Evolutionary conservation across 352 stramenopile genomes (phyloP), one percentile per base, ranked within the genome.

Genomic region (Peronospora tabacina): DNA sequence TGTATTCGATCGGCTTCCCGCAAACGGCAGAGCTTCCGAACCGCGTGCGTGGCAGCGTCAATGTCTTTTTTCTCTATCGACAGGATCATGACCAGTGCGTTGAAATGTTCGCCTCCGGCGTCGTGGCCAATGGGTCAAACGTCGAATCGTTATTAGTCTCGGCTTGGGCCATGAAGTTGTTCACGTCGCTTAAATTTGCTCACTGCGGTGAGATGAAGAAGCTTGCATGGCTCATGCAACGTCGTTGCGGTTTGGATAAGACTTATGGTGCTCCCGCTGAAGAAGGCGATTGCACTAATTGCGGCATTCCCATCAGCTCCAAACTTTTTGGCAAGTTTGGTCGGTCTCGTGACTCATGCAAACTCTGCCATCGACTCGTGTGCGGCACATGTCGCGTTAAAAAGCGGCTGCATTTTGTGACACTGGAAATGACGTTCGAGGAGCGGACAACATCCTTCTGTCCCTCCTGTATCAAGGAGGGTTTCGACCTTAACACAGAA

Each of bases 131-230:
- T 29, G 52, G 60, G 3, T 64, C 54, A 5, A 65, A 20, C 13
- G 42, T 68, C 17, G 58, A 65, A 36, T 62, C 63, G 19, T 55
- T 72, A 15, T 19, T 66, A 2, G 48, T 68, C 16, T 56, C 50
- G 15, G 34, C 47, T 0, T 65, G 59, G 15, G 55, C 63, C 3
- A 64, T 65, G 58, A 68, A 67, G 40, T 63, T 71, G 22, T 66
- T 66, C 30, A 68, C 63, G 43, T 49, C 35, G 3, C 44, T 58
- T 11, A 65, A 61, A 38, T 69, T 61, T 29, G 63, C 52, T 0
- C 55, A 72, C 29, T 68, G 59, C 39, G 63, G 58, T 15, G 55
- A 72, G 43, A 69, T 72, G 63, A 66, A 68, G 43, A 72, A 72
- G 40, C 53, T 72, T 30, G 57, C 63, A 44, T 72, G 63, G 63